These are phyloP conservation scores for Penicillium flavigenum DNA, from an alignment of 495 filamentous ascomycete species.

Conservation along the genomic window DNA sequence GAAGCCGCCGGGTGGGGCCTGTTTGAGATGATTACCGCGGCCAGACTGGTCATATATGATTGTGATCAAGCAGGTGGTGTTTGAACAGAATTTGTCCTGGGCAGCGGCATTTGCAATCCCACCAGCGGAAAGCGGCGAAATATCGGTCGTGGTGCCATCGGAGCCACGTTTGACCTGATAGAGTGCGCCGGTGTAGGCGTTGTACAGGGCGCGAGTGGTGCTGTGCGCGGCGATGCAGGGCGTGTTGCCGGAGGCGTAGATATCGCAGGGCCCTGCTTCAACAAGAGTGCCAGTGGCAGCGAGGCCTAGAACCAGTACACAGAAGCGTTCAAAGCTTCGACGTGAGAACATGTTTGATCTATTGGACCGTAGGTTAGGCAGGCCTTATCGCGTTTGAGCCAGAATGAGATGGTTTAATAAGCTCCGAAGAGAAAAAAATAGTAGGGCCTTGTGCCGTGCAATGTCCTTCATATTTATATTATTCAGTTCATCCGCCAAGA, in stretches of 20 bases:
- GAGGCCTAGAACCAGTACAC: conserved; percentile 40
- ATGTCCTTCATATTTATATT: not conserved
- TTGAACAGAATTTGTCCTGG: conserved; percentile 57
- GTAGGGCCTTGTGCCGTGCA: not conserved
- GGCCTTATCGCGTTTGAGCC: not conserved
- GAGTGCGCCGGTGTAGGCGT: conserved; percentile 47
- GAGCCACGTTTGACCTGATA: conserved; percentile 57
- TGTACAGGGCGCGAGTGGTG: conserved; percentile 60
- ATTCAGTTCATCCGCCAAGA: not conserved
- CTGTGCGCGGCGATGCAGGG: conserved; percentile 60
- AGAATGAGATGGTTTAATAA: not conserved
- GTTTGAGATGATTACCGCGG: conserved; percentile 56
- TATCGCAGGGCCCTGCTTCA: conserved; percentile 54
- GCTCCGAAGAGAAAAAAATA: not conserved
- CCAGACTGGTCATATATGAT: conserved; percentile 63
- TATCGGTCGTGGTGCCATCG: conserved; percentile 46
- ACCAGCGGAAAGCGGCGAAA: conserved; percentile 50
- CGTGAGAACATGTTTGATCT: conserved; percentile 39
- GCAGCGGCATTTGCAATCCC: conserved; percentile 56
- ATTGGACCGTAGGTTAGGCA: not conserved
- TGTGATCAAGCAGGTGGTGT: conserved; percentile 57
- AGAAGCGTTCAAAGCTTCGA: conserved; percentile 31
- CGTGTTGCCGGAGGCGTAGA: conserved; percentile 52
- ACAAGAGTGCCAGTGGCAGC: conserved; percentile 42
- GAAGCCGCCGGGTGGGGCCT: conserved; percentile 54